These are phyloP conservation scores for Colletotrichum tabaci DNA, from an alignment of 2,329 filamentous ascomycete species.

Conservation along the genomic window DNA sequence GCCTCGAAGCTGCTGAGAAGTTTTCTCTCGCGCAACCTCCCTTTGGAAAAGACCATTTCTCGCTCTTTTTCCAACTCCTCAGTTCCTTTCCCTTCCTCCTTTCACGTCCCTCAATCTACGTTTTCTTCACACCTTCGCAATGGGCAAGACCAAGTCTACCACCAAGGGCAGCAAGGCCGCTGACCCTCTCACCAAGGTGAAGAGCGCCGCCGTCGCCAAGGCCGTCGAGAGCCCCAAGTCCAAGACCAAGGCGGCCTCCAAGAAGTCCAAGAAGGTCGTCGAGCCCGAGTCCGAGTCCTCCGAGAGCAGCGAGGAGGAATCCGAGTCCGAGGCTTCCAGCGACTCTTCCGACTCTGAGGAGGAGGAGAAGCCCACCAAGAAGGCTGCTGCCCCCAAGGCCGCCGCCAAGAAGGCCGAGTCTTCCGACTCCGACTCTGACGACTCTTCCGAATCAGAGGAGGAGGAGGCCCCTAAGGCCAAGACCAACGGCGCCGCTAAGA, in stretches of 20 bases:
- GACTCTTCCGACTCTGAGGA: slow-evolving; percentile 51
- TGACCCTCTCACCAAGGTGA: slow-evolving; percentile 69
- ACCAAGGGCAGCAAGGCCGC: slow-evolving; percentile 64
- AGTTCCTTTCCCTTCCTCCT: not conserved
- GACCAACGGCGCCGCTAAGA: slow-evolving; percentile 51
- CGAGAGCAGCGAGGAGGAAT: slow-evolving; percentile 36
- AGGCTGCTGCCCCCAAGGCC: slow-evolving; percentile 43
- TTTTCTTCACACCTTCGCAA: slow-evolving; percentile 14
- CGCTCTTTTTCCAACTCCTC: slow-evolving; percentile 13
- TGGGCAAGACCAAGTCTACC: slow-evolving; percentile 78
- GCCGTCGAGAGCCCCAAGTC: slow-evolving; percentile 74
- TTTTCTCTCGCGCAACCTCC: slow-evolving; percentile 31
- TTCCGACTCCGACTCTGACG: slow-evolving; percentile 42
- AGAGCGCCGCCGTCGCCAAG: slow-evolving; percentile 79
- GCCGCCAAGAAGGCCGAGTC: slow-evolving; percentile 44
- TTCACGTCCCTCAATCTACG: slow-evolving; percentile 10
- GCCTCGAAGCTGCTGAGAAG: slow-evolving; percentile 16
- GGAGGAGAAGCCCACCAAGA: slow-evolving; percentile 44
- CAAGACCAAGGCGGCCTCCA: slow-evolving; percentile 74
- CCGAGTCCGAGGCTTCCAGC: not conserved
- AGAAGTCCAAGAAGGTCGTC: slow-evolving; percentile 59
- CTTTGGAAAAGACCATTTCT: slow-evolving; percentile 39
- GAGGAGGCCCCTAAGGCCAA: slow-evolving; percentile 52
- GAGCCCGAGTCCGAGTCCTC: slow-evolving; percentile 50
- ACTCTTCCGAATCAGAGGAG: slow-evolving; percentile 55